These are phyloP conservation scores for Termitomyces sp. DNA, from an alignment of 768 basidiomycete species.

Conservation along the genomic window DNA sequence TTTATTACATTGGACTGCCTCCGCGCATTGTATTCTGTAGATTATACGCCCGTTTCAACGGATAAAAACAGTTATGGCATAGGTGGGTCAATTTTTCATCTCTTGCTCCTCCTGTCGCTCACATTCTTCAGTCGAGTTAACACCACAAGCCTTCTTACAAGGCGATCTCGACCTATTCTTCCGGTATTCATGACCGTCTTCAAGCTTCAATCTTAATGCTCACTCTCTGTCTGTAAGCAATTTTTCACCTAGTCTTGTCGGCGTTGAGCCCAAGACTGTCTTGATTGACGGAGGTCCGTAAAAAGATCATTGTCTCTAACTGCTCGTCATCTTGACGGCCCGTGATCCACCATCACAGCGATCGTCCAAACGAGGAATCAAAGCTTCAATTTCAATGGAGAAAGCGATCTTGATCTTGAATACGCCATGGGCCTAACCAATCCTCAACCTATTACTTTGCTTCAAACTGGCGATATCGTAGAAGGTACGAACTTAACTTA, in stretches of 20 bases:
- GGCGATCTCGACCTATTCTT: conserved; percentile 33
- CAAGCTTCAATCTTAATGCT: not conserved
- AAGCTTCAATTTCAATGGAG: conserved; percentile 44
- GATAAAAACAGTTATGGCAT: conserved; percentile 22
- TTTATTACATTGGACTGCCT: conserved; percentile 24
- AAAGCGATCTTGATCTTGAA: conserved; percentile 53
- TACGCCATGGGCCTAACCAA: conserved; percentile 45
- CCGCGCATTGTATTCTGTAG: conserved; percentile 19
- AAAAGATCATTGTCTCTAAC: not conserved
- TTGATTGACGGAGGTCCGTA: conserved; percentile 28
- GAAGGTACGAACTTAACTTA: conserved; percentile 21
- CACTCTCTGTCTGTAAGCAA: conserved; percentile 17
- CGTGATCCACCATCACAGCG: conserved; percentile 19
- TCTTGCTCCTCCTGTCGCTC: not conserved
- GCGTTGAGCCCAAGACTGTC: conserved; percentile 26
- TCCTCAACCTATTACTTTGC: conserved; percentile 32
- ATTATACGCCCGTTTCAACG: conserved; percentile 21
- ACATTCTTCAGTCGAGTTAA: conserved; percentile 3
- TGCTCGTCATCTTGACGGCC: not conserved
- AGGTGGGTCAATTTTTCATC: conserved; percentile 7
- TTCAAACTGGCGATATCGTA: conserved; percentile 39
- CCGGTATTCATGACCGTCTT: conserved; percentile 5
- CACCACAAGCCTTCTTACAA: conserved; percentile 7
- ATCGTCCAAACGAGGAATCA: conserved; percentile 34
- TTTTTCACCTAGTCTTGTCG: conserved; percentile 31